Evolutionary conservation across 345 rosid genomes (phyloP).

Genomic region (Sisymbrium altissimum): DNA sequence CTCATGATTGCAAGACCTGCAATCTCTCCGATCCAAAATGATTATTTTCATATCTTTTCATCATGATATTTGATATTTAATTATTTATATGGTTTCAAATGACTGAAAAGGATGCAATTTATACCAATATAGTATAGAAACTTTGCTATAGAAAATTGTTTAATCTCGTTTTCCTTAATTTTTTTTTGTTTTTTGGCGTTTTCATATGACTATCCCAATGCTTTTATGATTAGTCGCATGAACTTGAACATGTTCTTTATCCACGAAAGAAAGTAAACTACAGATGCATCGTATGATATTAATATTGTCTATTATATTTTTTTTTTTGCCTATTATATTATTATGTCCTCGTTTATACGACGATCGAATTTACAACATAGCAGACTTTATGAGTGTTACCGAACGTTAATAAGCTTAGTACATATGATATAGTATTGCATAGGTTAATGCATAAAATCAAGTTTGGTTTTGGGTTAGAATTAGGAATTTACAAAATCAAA

Average conservation of each 20-base stretch:
- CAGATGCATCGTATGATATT: background rate
- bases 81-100: slow-evolving; percentile 13
- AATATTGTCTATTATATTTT: background rate
- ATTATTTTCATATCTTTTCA: slow-evolving; percentile 16
- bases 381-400: background rate
- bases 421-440: too few species aligned
- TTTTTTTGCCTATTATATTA: too few species aligned
- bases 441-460: background rate
- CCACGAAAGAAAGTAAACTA: slow-evolving; percentile 6
- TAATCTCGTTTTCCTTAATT: background rate
- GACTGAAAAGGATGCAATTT: slow-evolving; percentile 17
- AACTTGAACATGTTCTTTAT: slow-evolving; percentile 31
- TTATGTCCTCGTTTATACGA: background rate
- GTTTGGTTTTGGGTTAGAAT: background rate
- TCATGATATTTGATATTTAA: slow-evolving; percentile 16
- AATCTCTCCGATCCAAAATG: slow-evolving; percentile 25
- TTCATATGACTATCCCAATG: slow-evolving; percentile 10
- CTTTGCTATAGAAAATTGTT: background rate
- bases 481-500: background rate
- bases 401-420: background rate
- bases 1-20: slow-evolving; percentile 32
- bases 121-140: background rate
- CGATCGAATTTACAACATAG: background rate
- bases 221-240: slow-evolving; percentile 37
- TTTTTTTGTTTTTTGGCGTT: background rate